These are phyloP conservation scores for Coniochaeta ligniaria DNA, from an alignment of 2,329 filamentous ascomycete species.

Conservation along the genomic window DNA sequence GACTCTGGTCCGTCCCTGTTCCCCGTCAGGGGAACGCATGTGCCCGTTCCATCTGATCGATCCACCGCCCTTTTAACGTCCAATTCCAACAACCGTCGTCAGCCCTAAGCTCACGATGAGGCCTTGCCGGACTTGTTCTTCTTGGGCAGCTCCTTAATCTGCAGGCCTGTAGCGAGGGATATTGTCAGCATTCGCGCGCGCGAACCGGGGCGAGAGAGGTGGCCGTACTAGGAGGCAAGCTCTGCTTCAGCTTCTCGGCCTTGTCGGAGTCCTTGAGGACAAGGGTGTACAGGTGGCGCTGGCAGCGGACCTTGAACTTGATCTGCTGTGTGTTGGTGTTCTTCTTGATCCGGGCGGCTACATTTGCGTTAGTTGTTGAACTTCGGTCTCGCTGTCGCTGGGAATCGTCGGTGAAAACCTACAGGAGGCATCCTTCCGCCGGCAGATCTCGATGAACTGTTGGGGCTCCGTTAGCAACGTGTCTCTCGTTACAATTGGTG, in stretches of 20 bases:
- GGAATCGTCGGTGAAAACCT: slow-evolving; percentile 38
- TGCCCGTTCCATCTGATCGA: slow-evolving; percentile 10
- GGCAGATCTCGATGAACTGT: slow-evolving; percentile 99
- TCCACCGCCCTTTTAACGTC: not conserved
- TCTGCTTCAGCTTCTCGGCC: slow-evolving; percentile 99
- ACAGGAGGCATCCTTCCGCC: slow-evolving; percentile 99
- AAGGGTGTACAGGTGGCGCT: slow-evolving; percentile 93
- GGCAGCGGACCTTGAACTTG: slow-evolving; percentile 99
- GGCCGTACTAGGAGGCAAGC: slow-evolving; percentile 85
- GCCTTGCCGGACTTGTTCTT: slow-evolving; percentile 20
- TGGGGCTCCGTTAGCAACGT: slow-evolving; percentile 11
- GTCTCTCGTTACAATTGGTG: not conserved
- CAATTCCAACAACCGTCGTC: slow-evolving; percentile 9
- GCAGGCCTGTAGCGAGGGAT: slow-evolving; percentile 30
- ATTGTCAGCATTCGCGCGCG: not conserved
- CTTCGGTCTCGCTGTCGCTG: slow-evolving; percentile 5
- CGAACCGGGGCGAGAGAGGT: not conserved
- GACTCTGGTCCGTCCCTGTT: slow-evolving; percentile 21
- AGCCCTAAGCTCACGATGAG: slow-evolving; percentile 18
- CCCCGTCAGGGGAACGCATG: slow-evolving; percentile 19
- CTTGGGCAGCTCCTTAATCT: slow-evolving; percentile 47
- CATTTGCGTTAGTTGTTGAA: slow-evolving; percentile 10
- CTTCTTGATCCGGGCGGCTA: slow-evolving; percentile 93
- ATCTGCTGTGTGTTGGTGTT: slow-evolving; percentile 83
- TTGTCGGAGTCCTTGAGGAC: slow-evolving; percentile 98